phyloP scores from a whole-genome alignment of 306 rosid species.

The Cyamopsis tetragonoloba region DNA sequence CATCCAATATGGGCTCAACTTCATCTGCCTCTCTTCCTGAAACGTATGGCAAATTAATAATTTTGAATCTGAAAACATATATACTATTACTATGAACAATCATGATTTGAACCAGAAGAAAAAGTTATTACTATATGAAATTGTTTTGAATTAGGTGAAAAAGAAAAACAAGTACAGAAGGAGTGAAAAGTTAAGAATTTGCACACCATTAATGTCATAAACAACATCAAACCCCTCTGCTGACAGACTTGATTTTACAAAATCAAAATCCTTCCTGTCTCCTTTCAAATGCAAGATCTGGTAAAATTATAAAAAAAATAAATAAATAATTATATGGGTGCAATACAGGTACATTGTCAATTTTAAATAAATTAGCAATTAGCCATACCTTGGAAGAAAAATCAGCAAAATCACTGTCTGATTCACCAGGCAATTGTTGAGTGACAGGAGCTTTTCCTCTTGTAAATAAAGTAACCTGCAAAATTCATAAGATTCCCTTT shows the following conservation, averaged over 20 bases:
- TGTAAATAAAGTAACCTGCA: slow-evolving; percentile 89
- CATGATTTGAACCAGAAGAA: neutral
- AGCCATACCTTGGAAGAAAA: slow-evolving; percentile 78
- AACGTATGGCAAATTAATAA: slow-evolving; percentile 7
- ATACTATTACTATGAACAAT: neutral
- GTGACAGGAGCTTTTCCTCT: slow-evolving; percentile 89
- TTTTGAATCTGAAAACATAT: slow-evolving; percentile 1
- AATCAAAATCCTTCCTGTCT: slow-evolving; percentile 82
- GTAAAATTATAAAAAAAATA: neutral
- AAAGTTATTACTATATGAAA: neutral
- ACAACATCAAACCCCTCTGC: slow-evolving; percentile 87
- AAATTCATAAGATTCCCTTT: slow-evolving; percentile 15
- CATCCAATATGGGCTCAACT: slow-evolving; percentile 82
- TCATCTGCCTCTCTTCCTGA: slow-evolving; percentile 94
- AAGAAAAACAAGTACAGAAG: neutral
- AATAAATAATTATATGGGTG: too few relatives aligned
- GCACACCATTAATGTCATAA: slow-evolving; percentile 86
- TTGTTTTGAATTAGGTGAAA: neutral
- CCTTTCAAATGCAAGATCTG: slow-evolving; percentile 95
- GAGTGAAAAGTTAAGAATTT: neutral
- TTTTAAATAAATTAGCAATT: too few relatives aligned
- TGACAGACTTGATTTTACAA: slow-evolving; percentile 86
- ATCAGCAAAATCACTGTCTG: slow-evolving; percentile 64
- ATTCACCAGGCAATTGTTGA: slow-evolving; percentile 86
- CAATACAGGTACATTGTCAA: too few relatives aligned